Evolutionary conservation across 2,329 filamentous ascomycete genomes (phyloP).

Genomic region (Aspergillus calidoustus): DNA sequence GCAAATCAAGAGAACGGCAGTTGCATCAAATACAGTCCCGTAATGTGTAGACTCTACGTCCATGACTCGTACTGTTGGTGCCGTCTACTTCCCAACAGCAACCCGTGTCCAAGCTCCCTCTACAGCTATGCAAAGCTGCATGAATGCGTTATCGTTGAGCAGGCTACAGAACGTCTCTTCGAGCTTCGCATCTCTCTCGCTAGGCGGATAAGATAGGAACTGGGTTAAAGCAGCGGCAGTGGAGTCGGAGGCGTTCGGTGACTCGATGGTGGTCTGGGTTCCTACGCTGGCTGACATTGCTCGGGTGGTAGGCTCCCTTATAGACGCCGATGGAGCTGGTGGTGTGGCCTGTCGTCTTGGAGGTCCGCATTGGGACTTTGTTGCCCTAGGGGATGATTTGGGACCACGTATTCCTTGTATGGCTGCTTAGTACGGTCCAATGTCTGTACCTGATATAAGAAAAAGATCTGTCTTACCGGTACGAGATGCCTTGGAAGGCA

Average conservation of each 20-base stretch:
- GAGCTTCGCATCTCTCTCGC: constrained; percentile 39
- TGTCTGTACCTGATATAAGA: not conserved
- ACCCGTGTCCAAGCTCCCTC: constrained; percentile 47
- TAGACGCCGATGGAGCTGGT: not conserved
- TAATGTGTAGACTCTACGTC: not conserved
- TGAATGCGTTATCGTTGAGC: constrained; percentile 47
- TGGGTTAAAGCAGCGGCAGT: constrained; percentile 33
- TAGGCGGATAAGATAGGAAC: constrained; percentile 36
- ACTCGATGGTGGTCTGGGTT: not conserved
- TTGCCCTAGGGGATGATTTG: not conserved
- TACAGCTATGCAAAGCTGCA: constrained; percentile 45
- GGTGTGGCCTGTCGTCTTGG: not conserved
- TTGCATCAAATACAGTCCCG: constrained; percentile 1
- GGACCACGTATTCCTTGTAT: not conserved
- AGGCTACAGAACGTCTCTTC: constrained; percentile 48
- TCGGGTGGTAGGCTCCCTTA: not conserved
- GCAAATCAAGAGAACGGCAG: not conserved
- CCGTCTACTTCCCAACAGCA: constrained; percentile 38
- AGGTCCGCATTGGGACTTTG: not conserved
- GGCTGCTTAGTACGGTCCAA: not conserved
- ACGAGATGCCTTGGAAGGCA: not conserved
- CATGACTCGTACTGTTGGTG: not conserved
- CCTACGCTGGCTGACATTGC: not conserved
- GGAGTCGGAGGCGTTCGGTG: not conserved
- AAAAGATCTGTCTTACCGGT: not conserved